Conservation (phyloP, 2,329 filamentous ascomycete species). For the Lecanicillium sp. region DNA sequence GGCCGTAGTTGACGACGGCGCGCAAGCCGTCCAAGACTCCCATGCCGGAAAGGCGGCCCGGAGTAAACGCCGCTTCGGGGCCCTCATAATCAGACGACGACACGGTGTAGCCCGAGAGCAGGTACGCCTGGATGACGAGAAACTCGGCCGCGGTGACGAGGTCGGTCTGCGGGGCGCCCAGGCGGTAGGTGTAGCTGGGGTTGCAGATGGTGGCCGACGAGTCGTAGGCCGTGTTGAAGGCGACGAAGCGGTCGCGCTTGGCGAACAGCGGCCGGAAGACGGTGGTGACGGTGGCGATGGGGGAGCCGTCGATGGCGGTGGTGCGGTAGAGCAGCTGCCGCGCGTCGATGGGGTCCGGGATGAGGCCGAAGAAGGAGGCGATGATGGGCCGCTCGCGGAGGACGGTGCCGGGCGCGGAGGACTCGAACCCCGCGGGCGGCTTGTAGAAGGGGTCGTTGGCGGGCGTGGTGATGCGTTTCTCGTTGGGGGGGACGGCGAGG, state of each 20-base stretch:
- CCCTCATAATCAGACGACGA: conserved; percentile 12
- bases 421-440: conserved; percentile 11
- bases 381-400: conserved; percentile 7
- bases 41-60: conserved; percentile 8
- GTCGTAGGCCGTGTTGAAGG: conserved; percentile 14
- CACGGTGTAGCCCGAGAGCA: conserved; percentile 11
- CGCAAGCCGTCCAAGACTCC: conserved; percentile 13
- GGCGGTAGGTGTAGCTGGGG: conserved; percentile 13
- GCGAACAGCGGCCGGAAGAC: conserved; percentile 14
- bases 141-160: conserved; percentile 10
- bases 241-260: conserved; percentile 12
- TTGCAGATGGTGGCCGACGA: conserved; percentile 13
- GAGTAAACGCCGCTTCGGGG: conserved; percentile 6
- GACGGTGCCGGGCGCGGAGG: conserved; percentile 8
- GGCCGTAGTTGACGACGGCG: conserved; percentile 5
- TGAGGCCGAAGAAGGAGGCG: conserved; percentile 8
- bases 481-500: neutral
- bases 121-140: conserved; percentile 12
- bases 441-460: conserved; percentile 11
- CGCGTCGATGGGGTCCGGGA: conserved; percentile 7
- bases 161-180: conserved; percentile 6
- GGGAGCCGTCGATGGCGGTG: conserved; percentile 12
- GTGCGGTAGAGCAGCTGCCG: conserved; percentile 14
- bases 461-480: conserved; percentile 3
- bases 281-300: conserved; percentile 14